A percentile compares a stretch with the other conserved stretches of the same genome.
Evolutionary conservation across 805 yeast species (phyloP).

Genomic region (Brettanomyces naardenensis): DNA sequence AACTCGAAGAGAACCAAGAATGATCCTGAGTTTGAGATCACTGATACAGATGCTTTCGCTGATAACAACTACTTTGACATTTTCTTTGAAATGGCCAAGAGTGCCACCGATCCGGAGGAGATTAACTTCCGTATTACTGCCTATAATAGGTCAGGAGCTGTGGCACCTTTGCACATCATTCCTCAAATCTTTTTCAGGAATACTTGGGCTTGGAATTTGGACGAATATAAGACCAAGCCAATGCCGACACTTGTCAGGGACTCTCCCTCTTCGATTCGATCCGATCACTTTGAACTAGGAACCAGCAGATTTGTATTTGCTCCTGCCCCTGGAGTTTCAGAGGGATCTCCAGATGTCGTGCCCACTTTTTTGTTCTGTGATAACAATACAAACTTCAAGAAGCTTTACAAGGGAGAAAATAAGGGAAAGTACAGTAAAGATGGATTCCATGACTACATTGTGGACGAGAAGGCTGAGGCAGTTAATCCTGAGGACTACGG

Average conservation of each 20-base stretch:
- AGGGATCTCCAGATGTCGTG: constrained; percentile 54
- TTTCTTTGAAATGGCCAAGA: constrained; percentile 84
- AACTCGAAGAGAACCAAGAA: constrained; percentile 56
- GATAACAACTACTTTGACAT: constrained; percentile 78
- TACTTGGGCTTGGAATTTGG: constrained; percentile 88
- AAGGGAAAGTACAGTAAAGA: constrained; percentile 64
- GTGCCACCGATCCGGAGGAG: constrained; percentile 72
- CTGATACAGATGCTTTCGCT: constrained; percentile 72
- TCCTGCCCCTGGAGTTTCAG: constrained; percentile 73
- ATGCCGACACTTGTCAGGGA: constrained; percentile 43
- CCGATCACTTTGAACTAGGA: constrained; percentile 67
- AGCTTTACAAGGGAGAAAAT: constrained; percentile 59
- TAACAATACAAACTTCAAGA: constrained; percentile 72
- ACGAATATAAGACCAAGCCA: constrained; percentile 30
- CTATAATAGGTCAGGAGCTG: constrained; percentile 68
- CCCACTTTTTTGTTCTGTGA: constrained; percentile 80
- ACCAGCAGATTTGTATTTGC: constrained; percentile 60
- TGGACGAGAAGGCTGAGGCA: constrained; percentile 49
- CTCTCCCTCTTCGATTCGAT: constrained; percentile 40
- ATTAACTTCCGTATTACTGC: constrained; percentile 80
- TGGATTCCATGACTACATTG: constrained; percentile 81
- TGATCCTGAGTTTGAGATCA: constrained; percentile 73
- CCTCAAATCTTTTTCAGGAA: constrained; percentile 84
- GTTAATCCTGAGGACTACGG: constrained; percentile 68
- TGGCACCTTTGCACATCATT: constrained; percentile 82